These are phyloP conservation scores for Boechera retrofracta DNA, from an alignment of 345 rosid genomes.

Conservation along the genomic window DNA sequence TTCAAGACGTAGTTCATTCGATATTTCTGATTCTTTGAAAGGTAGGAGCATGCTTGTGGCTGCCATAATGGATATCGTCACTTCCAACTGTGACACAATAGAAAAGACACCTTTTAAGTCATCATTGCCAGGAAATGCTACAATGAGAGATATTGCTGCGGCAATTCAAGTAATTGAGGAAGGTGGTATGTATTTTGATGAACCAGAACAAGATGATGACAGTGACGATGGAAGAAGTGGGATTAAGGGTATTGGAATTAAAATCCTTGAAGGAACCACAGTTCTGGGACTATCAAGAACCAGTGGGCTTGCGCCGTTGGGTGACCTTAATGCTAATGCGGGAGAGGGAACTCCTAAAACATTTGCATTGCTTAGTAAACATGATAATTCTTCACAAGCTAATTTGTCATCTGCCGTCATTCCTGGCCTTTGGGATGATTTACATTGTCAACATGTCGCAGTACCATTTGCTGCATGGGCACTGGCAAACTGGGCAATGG, in stretches of 20 bases:
- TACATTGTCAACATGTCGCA: slow-evolving; percentile 97
- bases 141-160: slow-evolving; percentile 82
- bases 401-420: slow-evolving; percentile 80
- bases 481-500: slow-evolving; percentile 98
- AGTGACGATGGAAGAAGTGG: slow-evolving; percentile 77
- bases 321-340: slow-evolving; percentile 47
- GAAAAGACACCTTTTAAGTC: slow-evolving; percentile 67
- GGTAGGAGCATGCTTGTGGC: slow-evolving; percentile 99
- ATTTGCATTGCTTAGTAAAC: slow-evolving; percentile 60
- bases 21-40: slow-evolving; percentile 96
- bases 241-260: slow-evolving; percentile 87
- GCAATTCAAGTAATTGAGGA: slow-evolving; percentile 94
- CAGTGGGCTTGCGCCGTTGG: slow-evolving; percentile 57
- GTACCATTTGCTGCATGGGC: slow-evolving; percentile 99
- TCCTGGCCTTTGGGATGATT: slow-evolving; percentile 99
- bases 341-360: slow-evolving; percentile 51
- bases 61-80: slow-evolving; percentile 96
- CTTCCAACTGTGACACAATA: slow-evolving; percentile 72
- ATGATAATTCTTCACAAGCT: slow-evolving; percentile 58
- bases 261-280: slow-evolving; percentile 91
- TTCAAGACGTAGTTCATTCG: slow-evolving; percentile 94
- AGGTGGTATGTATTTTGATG: slow-evolving; percentile 87
- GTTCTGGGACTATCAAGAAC: slow-evolving; percentile 82
- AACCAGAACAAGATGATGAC: slow-evolving; percentile 57
- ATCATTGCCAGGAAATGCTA: slow-evolving; percentile 73